Evolutionary conservation across 345 rosid species (phyloP).

Genomic region (Adansonia digitata): DNA sequence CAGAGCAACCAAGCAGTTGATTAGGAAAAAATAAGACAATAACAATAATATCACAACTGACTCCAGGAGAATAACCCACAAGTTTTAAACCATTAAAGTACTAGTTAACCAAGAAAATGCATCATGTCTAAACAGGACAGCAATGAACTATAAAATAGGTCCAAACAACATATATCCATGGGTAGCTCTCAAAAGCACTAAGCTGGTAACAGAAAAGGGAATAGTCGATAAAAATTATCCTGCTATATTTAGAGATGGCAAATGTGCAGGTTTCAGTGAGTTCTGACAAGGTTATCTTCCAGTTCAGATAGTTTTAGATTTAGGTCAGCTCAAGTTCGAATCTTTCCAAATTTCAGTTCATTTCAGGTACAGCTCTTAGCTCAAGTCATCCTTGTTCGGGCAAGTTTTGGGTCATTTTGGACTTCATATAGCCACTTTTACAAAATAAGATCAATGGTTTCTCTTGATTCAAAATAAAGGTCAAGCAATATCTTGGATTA

Average conservation of each 20-base stretch:
- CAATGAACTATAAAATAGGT: background rate
- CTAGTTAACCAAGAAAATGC: too few relatives aligned
- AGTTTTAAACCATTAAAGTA: background rate
- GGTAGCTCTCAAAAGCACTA: background rate
- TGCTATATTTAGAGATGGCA: background rate
- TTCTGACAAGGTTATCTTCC: background rate
- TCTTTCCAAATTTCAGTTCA: too few relatives aligned
- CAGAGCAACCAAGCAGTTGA: constrained; percentile 12
- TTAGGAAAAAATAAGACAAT: background rate
- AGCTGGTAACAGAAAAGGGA: background rate
- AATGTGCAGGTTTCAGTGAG: background rate
- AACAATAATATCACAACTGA: background rate
- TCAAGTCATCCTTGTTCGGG: background rate
- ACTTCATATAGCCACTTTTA: background rate
- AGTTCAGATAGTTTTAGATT: background rate
- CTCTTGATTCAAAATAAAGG: background rate
- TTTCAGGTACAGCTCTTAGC: background rate
- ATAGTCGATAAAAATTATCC: too few relatives aligned
- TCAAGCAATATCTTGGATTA: background rate
- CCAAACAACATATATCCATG: background rate
- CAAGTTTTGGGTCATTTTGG: background rate
- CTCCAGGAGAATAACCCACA: background rate
- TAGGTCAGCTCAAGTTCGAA: background rate
- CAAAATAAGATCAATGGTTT: background rate
- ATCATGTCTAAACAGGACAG: too few relatives aligned